Percentiles rank a stretch among this genome's conserved stretches.
phyloP scores from a whole-genome alignment of 2,329 filamentous ascomycete genomes.

The Tolypocladium album region DNA sequence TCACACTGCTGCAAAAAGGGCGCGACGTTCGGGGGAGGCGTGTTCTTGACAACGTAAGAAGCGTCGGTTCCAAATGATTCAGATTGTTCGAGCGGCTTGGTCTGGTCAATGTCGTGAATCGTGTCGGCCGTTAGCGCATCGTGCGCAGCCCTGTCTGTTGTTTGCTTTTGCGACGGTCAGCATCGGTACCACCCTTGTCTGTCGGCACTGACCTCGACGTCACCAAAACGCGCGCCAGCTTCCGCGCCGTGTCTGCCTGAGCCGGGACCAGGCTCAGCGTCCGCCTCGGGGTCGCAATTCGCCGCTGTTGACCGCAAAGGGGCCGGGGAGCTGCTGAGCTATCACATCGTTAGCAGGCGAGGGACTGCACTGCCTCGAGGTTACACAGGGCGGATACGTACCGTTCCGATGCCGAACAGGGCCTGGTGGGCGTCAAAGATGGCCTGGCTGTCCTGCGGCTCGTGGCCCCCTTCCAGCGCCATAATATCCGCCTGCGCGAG shows the following conservation, averaged over 20 bases:
- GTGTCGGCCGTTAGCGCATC: neutral
- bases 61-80: neutral
- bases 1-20: neutral
- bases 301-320: neutral
- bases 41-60: neutral
- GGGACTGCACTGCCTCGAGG: neutral
- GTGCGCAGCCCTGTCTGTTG: neutral
- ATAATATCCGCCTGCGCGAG: constrained; percentile 15
- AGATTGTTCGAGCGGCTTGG: neutral
- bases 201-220: neutral
- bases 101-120: neutral
- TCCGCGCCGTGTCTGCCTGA: neutral
- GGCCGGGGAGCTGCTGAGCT: constrained; percentile 3
- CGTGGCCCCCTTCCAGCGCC: constrained; percentile 18
- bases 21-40: neutral
- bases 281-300: neutral
- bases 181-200: neutral
- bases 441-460: constrained; percentile 34
- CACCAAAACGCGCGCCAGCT: neutral
- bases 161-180: neutral
- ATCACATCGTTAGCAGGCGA: neutral
- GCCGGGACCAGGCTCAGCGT: neutral
- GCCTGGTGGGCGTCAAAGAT: constrained; percentile 26
- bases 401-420: constrained; percentile 26
- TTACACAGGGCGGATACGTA: constrained; percentile 17